Conservation (phyloP, 73 alveolate species). For the Paramecium biaurelia region DNA sequence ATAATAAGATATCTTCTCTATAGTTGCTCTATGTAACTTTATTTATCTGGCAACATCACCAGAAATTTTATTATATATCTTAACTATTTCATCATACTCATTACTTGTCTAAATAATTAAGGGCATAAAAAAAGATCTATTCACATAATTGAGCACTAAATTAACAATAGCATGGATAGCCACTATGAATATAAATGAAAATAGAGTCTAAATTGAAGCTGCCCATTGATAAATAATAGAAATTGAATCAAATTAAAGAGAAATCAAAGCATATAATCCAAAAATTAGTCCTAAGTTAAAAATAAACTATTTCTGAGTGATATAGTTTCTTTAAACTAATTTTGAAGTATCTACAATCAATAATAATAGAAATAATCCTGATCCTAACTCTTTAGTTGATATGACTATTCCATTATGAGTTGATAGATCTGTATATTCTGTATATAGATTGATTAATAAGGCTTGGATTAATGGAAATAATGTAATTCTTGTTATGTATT, state of each 20-base stretch:
- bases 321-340: not conserved
- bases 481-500: not conserved
- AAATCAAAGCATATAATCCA: not conserved
- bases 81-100: not conserved
- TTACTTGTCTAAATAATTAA: not conserved
- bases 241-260: not conserved
- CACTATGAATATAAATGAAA: not conserved
- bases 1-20: not conserved
- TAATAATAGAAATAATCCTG: not conserved
- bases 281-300: not conserved
- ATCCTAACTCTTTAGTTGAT: not conserved
- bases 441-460: not conserved
- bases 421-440: not conserved
- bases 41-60: not conserved
- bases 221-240: not conserved
- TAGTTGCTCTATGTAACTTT: not conserved
- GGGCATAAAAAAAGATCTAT: not conserved
- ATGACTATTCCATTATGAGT: not conserved
- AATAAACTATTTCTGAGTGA: not conserved
- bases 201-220: not conserved
- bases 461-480: not conserved
- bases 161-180: not conserved
- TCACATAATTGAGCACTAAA: not conserved
- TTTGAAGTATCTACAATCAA: not conserved
- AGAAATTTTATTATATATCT: not conserved